Percentiles rank a stretch among this genome's conserved stretches.
phyloP scores from a whole-genome alignment of 202 grass and related monocot species.

The Digitaria exilis region DNA sequence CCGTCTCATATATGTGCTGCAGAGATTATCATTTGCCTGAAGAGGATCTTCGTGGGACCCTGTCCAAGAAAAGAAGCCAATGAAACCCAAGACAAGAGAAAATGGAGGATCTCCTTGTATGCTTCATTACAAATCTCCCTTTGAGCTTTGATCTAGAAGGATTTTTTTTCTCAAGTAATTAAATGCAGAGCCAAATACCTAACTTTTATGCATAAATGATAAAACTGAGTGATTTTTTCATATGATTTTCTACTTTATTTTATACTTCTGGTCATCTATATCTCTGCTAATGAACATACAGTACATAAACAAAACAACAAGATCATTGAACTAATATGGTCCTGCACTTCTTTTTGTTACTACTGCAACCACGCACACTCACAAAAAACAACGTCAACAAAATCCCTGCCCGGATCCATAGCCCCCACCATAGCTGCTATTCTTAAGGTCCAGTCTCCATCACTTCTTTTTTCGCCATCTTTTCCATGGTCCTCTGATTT shows the following conservation, averaged over 20 bases:
- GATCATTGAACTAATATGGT: background rate
- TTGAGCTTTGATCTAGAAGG: background rate
- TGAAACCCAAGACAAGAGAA: background rate
- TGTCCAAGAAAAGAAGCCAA: conserved; percentile 28
- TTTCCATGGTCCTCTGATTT: conserved; percentile 9
- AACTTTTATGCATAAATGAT: background rate
- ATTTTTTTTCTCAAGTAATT: background rate
- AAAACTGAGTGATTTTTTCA: background rate
- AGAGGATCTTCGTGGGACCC: conserved; percentile 36
- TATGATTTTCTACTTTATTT: background rate
- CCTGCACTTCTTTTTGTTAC: conserved; percentile 41
- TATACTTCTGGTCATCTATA: background rate
- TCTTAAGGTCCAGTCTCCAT: conserved; percentile 44
- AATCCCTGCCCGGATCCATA: conserved; percentile 44
- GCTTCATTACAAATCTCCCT: background rate
- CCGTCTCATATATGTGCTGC: conserved; percentile 4
- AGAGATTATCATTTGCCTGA: conserved; percentile 6
- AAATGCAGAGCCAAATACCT: background rate
- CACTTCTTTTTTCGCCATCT: conserved; percentile 8
- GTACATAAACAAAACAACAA: background rate
- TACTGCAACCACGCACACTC: conserved; percentile 31
- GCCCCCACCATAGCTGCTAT: conserved; percentile 35
- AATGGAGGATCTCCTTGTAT: conserved; percentile 2
- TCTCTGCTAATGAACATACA: background rate
- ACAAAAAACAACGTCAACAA: conserved; percentile 42